Evolutionary conservation across 2,329 filamentous ascomycete genomes (phyloP).

Genomic region (Xylaria sp.): DNA sequence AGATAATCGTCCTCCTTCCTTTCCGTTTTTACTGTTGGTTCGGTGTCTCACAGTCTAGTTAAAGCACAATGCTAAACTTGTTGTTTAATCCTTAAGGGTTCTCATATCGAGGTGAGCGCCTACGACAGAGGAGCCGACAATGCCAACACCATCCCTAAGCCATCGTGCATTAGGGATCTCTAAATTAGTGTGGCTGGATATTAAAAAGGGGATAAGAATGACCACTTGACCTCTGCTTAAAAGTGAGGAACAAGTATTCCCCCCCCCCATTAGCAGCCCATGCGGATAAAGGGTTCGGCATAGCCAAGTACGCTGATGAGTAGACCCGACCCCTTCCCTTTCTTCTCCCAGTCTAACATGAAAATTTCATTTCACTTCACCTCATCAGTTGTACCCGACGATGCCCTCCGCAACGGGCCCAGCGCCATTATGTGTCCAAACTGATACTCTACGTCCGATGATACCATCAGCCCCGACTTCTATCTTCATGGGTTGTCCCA

Average conservation of each 20-base stretch:
- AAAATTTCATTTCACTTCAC: not conserved
- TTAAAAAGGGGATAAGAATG: no score
- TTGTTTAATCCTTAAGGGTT: not conserved
- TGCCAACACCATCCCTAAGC: not conserved
- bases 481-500: constrained; percentile 56
- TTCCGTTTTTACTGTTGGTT: no score
- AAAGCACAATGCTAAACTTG: not conserved
- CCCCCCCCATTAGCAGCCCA: not conserved
- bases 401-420: constrained; percentile 60
- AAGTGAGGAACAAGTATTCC: not conserved
- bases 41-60: no score
- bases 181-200: no score
- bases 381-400: constrained; percentile 59
- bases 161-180: not conserved
- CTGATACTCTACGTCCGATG: constrained; percentile 60
- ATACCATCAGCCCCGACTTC: constrained; percentile 60
- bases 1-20: no score
- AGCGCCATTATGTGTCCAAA: constrained; percentile 47
- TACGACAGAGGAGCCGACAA: not conserved
- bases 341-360: not conserved
- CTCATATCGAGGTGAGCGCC: no score
- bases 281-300: not conserved
- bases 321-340: not conserved
- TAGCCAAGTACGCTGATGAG: not conserved
- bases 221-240: not conserved